A percentile compares a stretch with the other conserved stretches of the same genome.
Conservation (phyloP, 805 yeast species). For the fission yeast (Schizosaccharomyces pombe) region DNA sequence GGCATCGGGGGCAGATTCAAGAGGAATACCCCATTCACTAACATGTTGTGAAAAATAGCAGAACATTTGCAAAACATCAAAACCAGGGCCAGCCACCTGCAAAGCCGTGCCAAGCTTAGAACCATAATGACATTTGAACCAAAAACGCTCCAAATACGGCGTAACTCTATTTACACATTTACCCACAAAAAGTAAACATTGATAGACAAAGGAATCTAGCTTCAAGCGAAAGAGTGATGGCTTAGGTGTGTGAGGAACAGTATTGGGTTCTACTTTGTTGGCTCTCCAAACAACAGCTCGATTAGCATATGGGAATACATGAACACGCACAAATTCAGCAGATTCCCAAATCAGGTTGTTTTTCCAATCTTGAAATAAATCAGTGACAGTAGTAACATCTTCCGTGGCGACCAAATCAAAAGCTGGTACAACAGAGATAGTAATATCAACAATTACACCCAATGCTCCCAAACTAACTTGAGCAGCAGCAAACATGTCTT, state of each 20-base stretch:
- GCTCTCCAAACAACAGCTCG: constrained; percentile 86
- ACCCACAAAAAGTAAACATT: constrained; percentile 53
- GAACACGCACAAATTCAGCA: constrained; percentile 72
- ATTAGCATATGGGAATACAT: constrained; percentile 93
- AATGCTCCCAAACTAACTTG: constrained; percentile 70
- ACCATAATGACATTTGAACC: constrained; percentile 69
- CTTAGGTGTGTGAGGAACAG: constrained; percentile 19
- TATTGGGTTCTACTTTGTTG: constrained; percentile 35
- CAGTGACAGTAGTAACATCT: constrained; percentile 58
- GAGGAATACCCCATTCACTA: constrained; percentile 91
- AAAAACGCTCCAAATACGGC: constrained; percentile 64
- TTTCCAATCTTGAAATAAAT: constrained; percentile 29
- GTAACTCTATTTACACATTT: constrained; percentile 51
- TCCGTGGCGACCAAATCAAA: constrained; percentile 62
- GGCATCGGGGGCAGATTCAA: constrained; percentile 51
- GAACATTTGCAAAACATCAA: constrained; percentile 82
- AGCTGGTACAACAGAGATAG: constrained; percentile 61
- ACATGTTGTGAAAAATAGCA: constrained; percentile 85
- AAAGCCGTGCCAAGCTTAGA: constrained; percentile 25
- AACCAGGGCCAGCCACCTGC: constrained; percentile 52
- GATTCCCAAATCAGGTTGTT: constrained; percentile 73
- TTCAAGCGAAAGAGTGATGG: neutral
- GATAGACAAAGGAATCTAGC: constrained; percentile 81
- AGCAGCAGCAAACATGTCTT: constrained; percentile 56
- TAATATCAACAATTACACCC: constrained; percentile 70